A percentile compares a stretch with the other conserved stretches of the same genome.
These are phyloP conservation scores for Fremontodendron californicum DNA, from an alignment of 345 rosid genomes.

Conservation along the genomic window DNA sequence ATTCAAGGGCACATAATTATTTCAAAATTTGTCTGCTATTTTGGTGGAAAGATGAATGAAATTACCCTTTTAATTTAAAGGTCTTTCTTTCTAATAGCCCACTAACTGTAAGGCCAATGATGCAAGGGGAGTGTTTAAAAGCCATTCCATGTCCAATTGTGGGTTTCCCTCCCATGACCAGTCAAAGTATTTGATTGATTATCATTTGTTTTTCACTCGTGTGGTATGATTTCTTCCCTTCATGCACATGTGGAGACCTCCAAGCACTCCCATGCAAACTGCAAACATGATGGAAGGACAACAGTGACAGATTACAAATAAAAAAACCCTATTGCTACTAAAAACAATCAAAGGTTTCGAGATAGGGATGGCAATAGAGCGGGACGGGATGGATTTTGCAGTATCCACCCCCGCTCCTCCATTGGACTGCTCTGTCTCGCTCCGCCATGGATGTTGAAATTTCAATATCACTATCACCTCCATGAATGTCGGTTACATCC, in stretches of 20 bases:
- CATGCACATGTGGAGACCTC: conserved; percentile 10
- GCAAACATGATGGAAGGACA: neutral
- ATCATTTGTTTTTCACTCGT: conserved; percentile 12
- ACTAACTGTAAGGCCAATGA: conserved; percentile 18
- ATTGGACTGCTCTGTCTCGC: too few species aligned
- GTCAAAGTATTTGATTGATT: conserved; percentile 15
- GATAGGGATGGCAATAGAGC: too few species aligned
- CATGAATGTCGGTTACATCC: too few species aligned
- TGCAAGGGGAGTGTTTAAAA: conserved; percentile 10
- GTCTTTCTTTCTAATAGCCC: conserved; percentile 4
- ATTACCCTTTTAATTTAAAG: neutral
- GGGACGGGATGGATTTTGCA: too few species aligned
- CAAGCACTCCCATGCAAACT: neutral
- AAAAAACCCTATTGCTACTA: neutral
- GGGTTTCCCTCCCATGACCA: conserved; percentile 13
- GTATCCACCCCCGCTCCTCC: too few species aligned
- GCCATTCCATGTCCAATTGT: conserved; percentile 19
- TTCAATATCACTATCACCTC: too few species aligned
- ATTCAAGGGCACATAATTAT: conserved; percentile 10
- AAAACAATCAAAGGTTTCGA: neutral
- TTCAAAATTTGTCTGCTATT: conserved; percentile 3
- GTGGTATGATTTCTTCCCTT: conserved; percentile 9
- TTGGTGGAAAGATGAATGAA: conserved; percentile 5
- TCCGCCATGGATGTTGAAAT: too few species aligned
- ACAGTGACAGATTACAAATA: neutral